phyloP scores from a whole-genome alignment of 192 early-diverging fungal species.

The Umbelopsis sp. region DNA sequence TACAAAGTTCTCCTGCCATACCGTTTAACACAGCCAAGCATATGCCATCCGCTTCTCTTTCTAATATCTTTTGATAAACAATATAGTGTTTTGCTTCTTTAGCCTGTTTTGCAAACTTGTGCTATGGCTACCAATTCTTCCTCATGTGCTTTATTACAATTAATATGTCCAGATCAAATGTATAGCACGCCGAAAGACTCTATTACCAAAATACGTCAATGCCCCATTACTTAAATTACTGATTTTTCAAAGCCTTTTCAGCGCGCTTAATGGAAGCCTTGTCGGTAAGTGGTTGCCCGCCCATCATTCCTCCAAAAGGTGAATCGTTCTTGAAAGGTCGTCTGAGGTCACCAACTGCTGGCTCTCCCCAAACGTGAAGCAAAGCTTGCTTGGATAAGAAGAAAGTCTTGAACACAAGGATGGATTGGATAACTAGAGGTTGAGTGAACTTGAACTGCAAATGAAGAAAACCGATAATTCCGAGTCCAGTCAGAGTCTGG shows the following conservation, averaged over 20 bases:
- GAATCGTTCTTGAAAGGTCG: slow-evolving; percentile 83
- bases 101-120: no score
- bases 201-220: no score
- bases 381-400: slow-evolving; percentile 72
- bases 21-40: no score
- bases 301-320: slow-evolving; percentile 65
- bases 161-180: no score
- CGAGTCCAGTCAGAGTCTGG: slow-evolving; percentile 68
- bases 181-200: no score
- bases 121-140: no score
- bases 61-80: no score
- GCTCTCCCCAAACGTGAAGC: slow-evolving; percentile 77
- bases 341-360: slow-evolving; percentile 74
- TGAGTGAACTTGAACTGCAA: slow-evolving; percentile 88
- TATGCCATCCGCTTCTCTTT: no score
- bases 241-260: slow-evolving; percentile 46
- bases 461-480: slow-evolving; percentile 79
- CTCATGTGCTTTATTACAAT: no score
- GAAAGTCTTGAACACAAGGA: slow-evolving; percentile 76
- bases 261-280: slow-evolving; percentile 60
- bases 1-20: no score
- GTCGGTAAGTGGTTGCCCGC: slow-evolving; percentile 50
- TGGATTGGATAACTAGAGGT: slow-evolving; percentile 85
- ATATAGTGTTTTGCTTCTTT: no score
- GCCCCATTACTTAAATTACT: slow-evolving; percentile 11